These are phyloP conservation scores for Helianthus tuberosus DNA, from an alignment of 129 eudicot genomes.

Conservation along the genomic window DNA sequence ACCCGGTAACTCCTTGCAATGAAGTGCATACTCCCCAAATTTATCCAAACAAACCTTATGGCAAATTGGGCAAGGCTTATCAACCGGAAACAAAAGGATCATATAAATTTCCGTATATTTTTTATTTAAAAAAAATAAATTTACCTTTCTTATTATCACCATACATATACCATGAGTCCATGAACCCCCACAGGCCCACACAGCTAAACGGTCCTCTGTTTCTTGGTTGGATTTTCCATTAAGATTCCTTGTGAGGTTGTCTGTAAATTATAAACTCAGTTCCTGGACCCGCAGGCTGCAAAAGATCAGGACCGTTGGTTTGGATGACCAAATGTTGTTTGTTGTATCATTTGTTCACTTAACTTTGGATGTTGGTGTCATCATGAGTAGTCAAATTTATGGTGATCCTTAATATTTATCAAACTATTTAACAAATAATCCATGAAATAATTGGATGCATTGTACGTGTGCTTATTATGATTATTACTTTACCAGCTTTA, in stretches of 20 bases:
- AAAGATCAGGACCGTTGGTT: slow-evolving; percentile 34
- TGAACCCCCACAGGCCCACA: slow-evolving; percentile 10
- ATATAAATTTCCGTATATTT: background rate
- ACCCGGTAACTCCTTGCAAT: too few species aligned
- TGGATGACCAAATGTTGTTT: slow-evolving; percentile 14
- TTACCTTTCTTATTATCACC: background rate
- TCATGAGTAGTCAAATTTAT: slow-evolving; percentile 16
- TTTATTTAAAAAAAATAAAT: background rate
- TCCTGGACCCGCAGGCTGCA: slow-evolving; percentile 27
- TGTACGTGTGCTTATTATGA: background rate
- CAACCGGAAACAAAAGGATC: background rate
- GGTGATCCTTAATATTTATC: slow-evolving; percentile 16
- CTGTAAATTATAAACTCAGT: slow-evolving; percentile 15
- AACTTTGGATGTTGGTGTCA: slow-evolving; percentile 24
- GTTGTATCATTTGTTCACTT: slow-evolving; percentile 15
- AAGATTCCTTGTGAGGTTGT: slow-evolving; percentile 40
- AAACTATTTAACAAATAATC: slow-evolving; percentile 1
- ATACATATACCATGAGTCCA: background rate
- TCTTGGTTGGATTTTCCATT: slow-evolving; percentile 32
- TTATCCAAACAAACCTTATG: too few species aligned
- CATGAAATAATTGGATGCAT: slow-evolving; percentile 3
- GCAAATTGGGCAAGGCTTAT: too few species aligned
- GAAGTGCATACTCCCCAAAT: too few species aligned
- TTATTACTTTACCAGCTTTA: too few species aligned
- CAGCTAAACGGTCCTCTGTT: slow-evolving; percentile 33